A percentile compares a stretch with the other conserved stretches of the same genome.
These are phyloP conservation scores for Telopea speciosissima DNA, from an alignment of 177 flowering plant species.

Conservation along the genomic window DNA sequence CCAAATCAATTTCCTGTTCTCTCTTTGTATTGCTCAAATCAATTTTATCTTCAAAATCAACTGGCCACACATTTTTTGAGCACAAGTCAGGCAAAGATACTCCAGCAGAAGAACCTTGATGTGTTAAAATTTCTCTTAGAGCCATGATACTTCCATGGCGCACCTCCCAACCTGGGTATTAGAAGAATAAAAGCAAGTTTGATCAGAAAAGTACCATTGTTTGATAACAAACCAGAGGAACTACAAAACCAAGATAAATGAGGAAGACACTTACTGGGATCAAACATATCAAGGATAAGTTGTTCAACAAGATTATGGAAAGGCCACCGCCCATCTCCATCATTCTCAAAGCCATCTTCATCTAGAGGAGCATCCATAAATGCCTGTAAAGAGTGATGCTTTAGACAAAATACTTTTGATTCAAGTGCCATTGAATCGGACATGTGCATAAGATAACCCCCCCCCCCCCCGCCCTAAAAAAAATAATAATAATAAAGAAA, in stretches of 20 bases:
- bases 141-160: conserved; percentile 99
- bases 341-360: conserved; percentile 54
- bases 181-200: conserved; percentile 1
- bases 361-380: conserved; percentile 37
- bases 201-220: neutral
- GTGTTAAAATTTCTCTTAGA: conserved; percentile 81
- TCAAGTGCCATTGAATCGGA: neutral
- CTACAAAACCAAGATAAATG: conserved; percentile 8
- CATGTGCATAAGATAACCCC: neutral
- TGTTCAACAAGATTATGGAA: conserved; percentile 83
- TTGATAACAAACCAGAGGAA: conserved; percentile 2
- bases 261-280: conserved; percentile 57
- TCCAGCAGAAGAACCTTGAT: conserved; percentile 89
- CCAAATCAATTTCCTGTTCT: conserved; percentile 68
- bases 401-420: neutral
- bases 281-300: conserved; percentile 87
- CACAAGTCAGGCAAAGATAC: conserved; percentile 47
- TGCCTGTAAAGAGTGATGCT: conserved; percentile 30
- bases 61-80: conserved; percentile 21
- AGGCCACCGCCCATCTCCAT: conserved; percentile 83
- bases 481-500: neutral
- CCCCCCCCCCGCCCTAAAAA: no score
- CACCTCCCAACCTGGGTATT: conserved; percentile 81
- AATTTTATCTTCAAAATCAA: conserved; percentile 25
- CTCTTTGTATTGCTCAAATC: conserved; percentile 30